These are phyloP conservation scores for Pseudogymnoascus destructans DNA, from an alignment of 2,329 filamentous ascomycete genomes.

Conservation along the genomic window DNA sequence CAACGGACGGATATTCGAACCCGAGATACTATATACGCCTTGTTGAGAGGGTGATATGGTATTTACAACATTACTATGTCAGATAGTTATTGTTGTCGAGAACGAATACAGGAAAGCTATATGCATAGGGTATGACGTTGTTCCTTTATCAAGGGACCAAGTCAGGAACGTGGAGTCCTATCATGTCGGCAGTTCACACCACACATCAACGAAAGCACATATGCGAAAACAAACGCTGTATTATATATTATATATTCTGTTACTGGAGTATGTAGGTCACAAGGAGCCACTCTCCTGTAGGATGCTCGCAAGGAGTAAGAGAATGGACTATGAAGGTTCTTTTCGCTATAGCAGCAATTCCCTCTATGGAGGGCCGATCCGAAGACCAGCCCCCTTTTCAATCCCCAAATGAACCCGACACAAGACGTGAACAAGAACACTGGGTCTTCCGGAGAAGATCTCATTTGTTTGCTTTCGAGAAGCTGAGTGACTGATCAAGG, in stretches of 20 bases:
- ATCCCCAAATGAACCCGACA: slow-evolving; percentile 29
- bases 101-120: neutral
- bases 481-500: slow-evolving; percentile 34
- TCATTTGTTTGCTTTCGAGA: slow-evolving; percentile 28
- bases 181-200: neutral
- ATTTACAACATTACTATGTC: neutral
- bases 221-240: neutral
- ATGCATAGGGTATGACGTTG: neutral
- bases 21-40: neutral
- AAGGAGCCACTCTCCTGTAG: slow-evolving; percentile 39
- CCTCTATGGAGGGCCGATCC: slow-evolving; percentile 27
- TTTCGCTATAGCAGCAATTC: slow-evolving; percentile 34
- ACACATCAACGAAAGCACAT: neutral
- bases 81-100: neutral
- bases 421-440: slow-evolving; percentile 35
- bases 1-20: neutral
- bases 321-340: slow-evolving; percentile 43
- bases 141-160: neutral
- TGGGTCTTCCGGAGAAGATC: slow-evolving; percentile 33
- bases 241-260: neutral
- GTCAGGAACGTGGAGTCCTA: neutral
- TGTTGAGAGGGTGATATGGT: neutral
- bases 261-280: slow-evolving; percentile 32
- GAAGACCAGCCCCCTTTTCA: slow-evolving; percentile 27
- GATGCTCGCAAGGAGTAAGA: slow-evolving; percentile 32